These are phyloP conservation scores for Eucalyptus curtisii DNA, from an alignment of 345 rosid genomes.

Conservation along the genomic window DNA sequence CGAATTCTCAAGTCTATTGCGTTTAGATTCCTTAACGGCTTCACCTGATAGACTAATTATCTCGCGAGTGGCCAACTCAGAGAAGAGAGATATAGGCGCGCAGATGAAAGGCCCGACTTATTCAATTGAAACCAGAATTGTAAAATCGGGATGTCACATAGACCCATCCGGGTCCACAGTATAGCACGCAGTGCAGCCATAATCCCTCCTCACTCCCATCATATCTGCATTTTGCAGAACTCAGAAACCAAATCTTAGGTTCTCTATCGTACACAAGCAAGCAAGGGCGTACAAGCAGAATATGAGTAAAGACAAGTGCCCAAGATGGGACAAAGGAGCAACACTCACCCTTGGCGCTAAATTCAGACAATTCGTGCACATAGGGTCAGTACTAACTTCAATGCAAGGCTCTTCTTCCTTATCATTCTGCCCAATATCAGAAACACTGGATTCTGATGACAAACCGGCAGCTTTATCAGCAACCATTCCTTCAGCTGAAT, in stretches of 20 bases:
- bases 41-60: too few relatives aligned
- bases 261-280: neutral
- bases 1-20: too few relatives aligned
- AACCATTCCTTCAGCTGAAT: conserved; percentile 20
- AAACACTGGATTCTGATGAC: conserved; percentile 4
- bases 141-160: too few relatives aligned
- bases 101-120: too few relatives aligned
- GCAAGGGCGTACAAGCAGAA: neutral
- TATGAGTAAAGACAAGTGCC: neutral
- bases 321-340: neutral
- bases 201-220: conserved; percentile 59
- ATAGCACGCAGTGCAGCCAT: conserved; percentile 67
- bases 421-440: neutral
- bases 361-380: conserved; percentile 70
- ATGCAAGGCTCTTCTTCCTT: conserved; percentile 18
- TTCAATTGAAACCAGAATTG: too few relatives aligned
- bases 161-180: conserved; percentile 72
- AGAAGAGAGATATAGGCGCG: too few relatives aligned
- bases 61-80: too few relatives aligned
- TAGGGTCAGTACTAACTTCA: conserved; percentile 67
- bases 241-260: neutral
- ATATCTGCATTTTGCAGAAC: conserved; percentile 18
- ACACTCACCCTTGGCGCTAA: conserved; percentile 64
- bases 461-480: conserved; percentile 45
- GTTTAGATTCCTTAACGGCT: too few relatives aligned